Evolutionary conservation across 2,329 filamentous ascomycete genomes (phyloP), one percentile per base, ranked within the genome.

Genomic region (Diaporthe amygdali): DNA sequence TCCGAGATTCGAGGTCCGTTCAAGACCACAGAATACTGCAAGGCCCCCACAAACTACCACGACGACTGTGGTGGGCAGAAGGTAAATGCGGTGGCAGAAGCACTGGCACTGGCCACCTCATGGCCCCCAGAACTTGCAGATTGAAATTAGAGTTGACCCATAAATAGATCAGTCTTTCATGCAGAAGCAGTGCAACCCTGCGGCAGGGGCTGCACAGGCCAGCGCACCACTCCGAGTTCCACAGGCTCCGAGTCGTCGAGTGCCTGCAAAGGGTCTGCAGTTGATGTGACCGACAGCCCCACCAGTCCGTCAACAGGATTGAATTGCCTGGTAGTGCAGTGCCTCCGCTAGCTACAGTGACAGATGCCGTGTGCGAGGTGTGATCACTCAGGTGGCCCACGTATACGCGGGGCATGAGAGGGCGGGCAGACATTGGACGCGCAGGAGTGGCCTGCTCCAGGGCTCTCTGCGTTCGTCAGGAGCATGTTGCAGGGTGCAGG

Each of bases 91-190:
- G 44, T 64, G 59, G 44, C n/a, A 64, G 59, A 64, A 41, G 41
- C 27, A 64, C 44, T 64, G 44, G 59, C 59, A 63, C 59, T 54
- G 51, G 69, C 32, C 69, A 34, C 51, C 54, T 51, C 25, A n/a
- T 27, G 46, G 44, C 46, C 69, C 69, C 69, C 54, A 68, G 64
- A 41, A 49, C 64, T 63, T 68, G 64, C 69, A 71, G 69, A 68
- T 52, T 47, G 69, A 71, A 63, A 71, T 71, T 71, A 71, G 54
- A 63, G 69, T 68, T 68, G 64, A 63, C 69, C 69, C 69, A 71
- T 68, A 71, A 71, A 71, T 71, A 71, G 69, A 41, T 41, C 55
- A 56, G n/a, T 49, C 51, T 54, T 51, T 71, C 55, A 71, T 71
- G 69, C 69, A 67, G 69, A 55, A 61, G 69, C 64, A 54, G 37